These are phyloP conservation scores for Hydrangea macrophylla DNA, from an alignment of 148 eudicot species.

Conservation along the genomic window DNA sequence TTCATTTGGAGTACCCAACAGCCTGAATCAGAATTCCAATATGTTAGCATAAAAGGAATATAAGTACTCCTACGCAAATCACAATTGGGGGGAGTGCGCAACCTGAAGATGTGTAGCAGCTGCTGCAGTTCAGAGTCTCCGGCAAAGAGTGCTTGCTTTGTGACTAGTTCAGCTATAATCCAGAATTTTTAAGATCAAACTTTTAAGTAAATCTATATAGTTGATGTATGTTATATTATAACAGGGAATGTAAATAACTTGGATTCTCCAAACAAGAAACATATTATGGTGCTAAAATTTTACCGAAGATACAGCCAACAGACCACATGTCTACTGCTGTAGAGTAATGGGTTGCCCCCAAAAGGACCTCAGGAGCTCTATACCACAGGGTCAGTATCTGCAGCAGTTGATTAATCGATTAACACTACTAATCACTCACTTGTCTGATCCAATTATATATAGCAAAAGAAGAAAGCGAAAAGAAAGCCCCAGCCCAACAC, in stretches of 20 bases:
- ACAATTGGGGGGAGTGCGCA: not conserved
- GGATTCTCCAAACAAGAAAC: not conserved
- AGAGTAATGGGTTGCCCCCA: slow-evolving; percentile 91
- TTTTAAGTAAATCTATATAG: not conserved
- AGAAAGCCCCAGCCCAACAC: not conserved
- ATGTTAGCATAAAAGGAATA: not conserved
- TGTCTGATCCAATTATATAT: not conserved
- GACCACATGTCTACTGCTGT: slow-evolving; percentile 99
- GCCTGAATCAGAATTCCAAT: slow-evolving; percentile 28
- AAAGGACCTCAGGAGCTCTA: slow-evolving; percentile 92
- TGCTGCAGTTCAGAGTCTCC: slow-evolving; percentile 96
- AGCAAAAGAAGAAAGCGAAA: not conserved
- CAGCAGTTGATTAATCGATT: slow-evolving; percentile 1
- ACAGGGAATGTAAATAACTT: too few species aligned
- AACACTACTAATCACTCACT: not conserved
- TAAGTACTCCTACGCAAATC: too few species aligned
- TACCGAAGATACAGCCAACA: slow-evolving; percentile 97
- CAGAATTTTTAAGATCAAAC: not conserved
- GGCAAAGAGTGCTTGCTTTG: slow-evolving; percentile 68
- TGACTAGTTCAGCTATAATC: slow-evolving; percentile 69
- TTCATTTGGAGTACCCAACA: slow-evolving; percentile 93
- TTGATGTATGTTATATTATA: not conserved
- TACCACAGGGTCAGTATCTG: slow-evolving; percentile 98
- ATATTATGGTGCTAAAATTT: not conserved
- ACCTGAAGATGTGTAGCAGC: slow-evolving; percentile 98